Percentiles rank a stretch among this genome's conserved stretches.
Evolutionary conservation across 2,329 filamentous ascomycete genomes (phyloP).

Genomic region (Lasiodiplodia sp.): DNA sequence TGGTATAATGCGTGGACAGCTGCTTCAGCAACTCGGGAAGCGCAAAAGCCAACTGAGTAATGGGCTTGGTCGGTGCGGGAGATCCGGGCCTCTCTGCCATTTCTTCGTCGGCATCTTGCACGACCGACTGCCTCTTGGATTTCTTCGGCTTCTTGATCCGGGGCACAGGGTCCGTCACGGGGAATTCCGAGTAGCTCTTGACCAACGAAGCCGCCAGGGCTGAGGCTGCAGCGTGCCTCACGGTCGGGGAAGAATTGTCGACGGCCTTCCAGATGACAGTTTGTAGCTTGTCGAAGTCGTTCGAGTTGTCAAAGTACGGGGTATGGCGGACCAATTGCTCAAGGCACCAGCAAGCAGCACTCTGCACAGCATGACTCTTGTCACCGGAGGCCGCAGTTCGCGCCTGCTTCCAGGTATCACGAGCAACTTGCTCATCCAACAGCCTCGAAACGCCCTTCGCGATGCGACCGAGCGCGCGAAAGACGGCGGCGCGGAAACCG

Average conservation of each 20-base stretch:
- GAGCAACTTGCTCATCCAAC: slow-evolving; percentile 83
- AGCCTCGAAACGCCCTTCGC: slow-evolving; percentile 76
- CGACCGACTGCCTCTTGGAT: slow-evolving; percentile 67
- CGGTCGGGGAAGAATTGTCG: slow-evolving; percentile 76
- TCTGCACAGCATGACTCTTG: slow-evolving; percentile 82
- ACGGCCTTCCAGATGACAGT: slow-evolving; percentile 83
- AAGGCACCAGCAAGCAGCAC: slow-evolving; percentile 80
- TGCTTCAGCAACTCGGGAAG: slow-evolving; percentile 80
- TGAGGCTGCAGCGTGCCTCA: slow-evolving; percentile 85
- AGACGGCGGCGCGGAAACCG: slow-evolving; percentile 80
- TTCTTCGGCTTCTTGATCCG: slow-evolving; percentile 76
- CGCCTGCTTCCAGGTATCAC: slow-evolving; percentile 92
- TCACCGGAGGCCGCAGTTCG: slow-evolving; percentile 78
- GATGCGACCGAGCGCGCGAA: slow-evolving; percentile 78
- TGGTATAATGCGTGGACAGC: slow-evolving; percentile 81
- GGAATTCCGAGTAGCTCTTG: slow-evolving; percentile 75
- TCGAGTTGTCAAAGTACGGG: slow-evolving; percentile 83
- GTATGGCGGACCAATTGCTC: slow-evolving; percentile 76
- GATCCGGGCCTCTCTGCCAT: slow-evolving; percentile 72
- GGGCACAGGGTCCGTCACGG: slow-evolving; percentile 59
- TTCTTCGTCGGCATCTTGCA: slow-evolving; percentile 74
- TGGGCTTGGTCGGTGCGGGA: slow-evolving; percentile 75
- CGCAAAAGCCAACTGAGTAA: slow-evolving; percentile 74
- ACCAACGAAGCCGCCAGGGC: slow-evolving; percentile 85
- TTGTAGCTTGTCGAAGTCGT: slow-evolving; percentile 90